Percentiles rank a stretch among this genome's conserved stretches.
These are phyloP conservation scores for Ceratobasidium sp. DNA, from an alignment of 1,284 basidiomycete species.

Conservation along the genomic window DNA sequence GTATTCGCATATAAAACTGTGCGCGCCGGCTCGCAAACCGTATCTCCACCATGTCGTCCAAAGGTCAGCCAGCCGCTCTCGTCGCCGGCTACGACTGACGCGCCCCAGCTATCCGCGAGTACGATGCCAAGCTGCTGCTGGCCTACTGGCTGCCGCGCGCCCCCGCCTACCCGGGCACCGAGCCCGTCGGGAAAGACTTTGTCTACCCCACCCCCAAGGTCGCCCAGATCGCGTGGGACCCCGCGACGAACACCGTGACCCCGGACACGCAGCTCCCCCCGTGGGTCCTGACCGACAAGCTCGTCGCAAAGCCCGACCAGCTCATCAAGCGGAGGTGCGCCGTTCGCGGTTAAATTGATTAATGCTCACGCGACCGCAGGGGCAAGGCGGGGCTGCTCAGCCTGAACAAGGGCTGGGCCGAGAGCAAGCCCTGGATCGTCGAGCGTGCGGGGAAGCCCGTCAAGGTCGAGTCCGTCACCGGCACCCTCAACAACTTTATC, in stretches of 20 bases:
- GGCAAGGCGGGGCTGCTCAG: slow-evolving; percentile 97
- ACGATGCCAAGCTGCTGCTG: slow-evolving; percentile 93
- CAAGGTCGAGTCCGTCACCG: slow-evolving; percentile 92
- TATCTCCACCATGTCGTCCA: slow-evolving; percentile 30
- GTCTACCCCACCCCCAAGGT: slow-evolving; percentile 75
- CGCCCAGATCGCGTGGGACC: slow-evolving; percentile 89
- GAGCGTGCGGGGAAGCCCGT: slow-evolving; percentile 94
- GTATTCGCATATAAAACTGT: no score
- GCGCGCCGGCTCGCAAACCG: no score
- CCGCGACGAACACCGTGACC: slow-evolving; percentile 81
- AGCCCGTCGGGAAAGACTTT: slow-evolving; percentile 69
- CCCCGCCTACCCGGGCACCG: slow-evolving; percentile 67
- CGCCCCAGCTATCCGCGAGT: slow-evolving; percentile 84
- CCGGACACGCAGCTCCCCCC: slow-evolving; percentile 78
- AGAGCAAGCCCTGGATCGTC: slow-evolving; percentile 87
- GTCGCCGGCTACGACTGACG: neutral
- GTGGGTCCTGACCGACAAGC: slow-evolving; percentile 90
- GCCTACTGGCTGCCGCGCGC: slow-evolving; percentile 94
- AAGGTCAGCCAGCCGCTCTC: slow-evolving; percentile 7
- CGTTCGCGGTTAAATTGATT: neutral
- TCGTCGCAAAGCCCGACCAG: slow-evolving; percentile 96
- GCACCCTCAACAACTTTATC: slow-evolving; percentile 97
- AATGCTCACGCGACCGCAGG: slow-evolving; percentile 57
- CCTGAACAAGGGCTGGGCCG: slow-evolving; percentile 93
- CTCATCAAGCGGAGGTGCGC: slow-evolving; percentile 86